These are phyloP conservation scores for Populus pruinosa DNA, from an alignment of 345 rosid genomes.

Conservation along the genomic window DNA sequence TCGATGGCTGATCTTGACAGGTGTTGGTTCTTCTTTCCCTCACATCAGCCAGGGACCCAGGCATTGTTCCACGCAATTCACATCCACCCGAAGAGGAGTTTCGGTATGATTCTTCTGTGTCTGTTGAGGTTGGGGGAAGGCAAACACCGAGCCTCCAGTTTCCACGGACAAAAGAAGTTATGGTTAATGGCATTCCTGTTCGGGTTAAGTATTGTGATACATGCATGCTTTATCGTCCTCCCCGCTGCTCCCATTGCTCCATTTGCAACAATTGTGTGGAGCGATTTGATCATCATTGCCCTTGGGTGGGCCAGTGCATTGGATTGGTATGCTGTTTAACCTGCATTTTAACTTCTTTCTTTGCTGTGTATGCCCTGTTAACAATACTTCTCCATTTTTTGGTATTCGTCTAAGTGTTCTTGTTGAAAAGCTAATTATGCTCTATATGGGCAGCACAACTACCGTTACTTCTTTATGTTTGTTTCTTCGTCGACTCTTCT, in stretches of 20 bases:
- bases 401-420: not conserved
- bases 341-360: not conserved
- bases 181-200: constrained; percentile 75
- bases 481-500: constrained; percentile 84
- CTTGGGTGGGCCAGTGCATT: constrained; percentile 99
- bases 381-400: not conserved
- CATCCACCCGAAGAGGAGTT: constrained; percentile 96
- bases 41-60: constrained; percentile 94
- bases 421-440: not conserved
- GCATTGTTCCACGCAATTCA: constrained; percentile 77
- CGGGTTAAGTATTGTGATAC: constrained; percentile 93
- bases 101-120: constrained; percentile 54
- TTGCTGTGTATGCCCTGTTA: not conserved
- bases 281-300: constrained; percentile 98
- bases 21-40: constrained; percentile 76
- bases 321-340: constrained; percentile 66
- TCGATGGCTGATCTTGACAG: constrained; percentile 44
- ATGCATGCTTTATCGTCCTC: constrained; percentile 98
- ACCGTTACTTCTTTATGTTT: constrained; percentile 94
- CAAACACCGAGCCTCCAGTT: constrained; percentile 86
- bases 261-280: constrained; percentile 90
- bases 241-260: constrained; percentile 95
- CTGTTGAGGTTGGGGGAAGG: constrained; percentile 66
- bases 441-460: constrained; percentile 71
- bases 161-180: constrained; percentile 83